A percentile compares a stretch with the other conserved stretches of the same genome.
phyloP scores from a whole-genome alignment of 345 rosid genomes.

The Noccaea bulbosa region DNA sequence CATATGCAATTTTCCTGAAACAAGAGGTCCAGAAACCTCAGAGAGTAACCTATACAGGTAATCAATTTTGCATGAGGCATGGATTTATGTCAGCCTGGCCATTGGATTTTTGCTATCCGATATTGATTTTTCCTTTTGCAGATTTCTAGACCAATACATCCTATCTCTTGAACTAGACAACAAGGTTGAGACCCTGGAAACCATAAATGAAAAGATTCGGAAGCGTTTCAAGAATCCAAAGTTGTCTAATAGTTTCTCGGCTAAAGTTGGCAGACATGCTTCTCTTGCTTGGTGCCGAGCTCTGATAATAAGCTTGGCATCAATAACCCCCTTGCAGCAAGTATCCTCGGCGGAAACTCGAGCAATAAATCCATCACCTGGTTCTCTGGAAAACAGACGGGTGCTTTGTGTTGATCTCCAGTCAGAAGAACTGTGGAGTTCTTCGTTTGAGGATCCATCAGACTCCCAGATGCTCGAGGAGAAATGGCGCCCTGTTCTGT shows the following conservation, averaged over 20 bases:
- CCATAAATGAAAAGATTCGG: slow-evolving; percentile 81
- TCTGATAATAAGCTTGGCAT: slow-evolving; percentile 72
- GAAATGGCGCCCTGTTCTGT: slow-evolving; percentile 73
- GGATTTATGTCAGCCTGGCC: slow-evolving; percentile 26
- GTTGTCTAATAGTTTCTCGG: slow-evolving; percentile 73
- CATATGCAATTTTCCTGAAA: slow-evolving; percentile 73
- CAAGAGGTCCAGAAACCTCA: slow-evolving; percentile 63
- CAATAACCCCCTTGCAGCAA: slow-evolving; percentile 65
- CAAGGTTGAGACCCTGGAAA: slow-evolving; percentile 81
- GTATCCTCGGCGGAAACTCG: slow-evolving; percentile 52
- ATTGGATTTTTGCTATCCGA: slow-evolving; percentile 14
- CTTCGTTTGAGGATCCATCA: slow-evolving; percentile 63
- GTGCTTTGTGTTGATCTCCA: slow-evolving; percentile 78
- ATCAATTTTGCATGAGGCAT: slow-evolving; percentile 28
- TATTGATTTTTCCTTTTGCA: slow-evolving; percentile 43
- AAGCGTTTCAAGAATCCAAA: slow-evolving; percentile 95
- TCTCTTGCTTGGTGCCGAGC: slow-evolving; percentile 93
- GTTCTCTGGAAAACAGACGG: slow-evolving; percentile 53
- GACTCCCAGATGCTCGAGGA: slow-evolving; percentile 59
- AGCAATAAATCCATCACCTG: slow-evolving; percentile 47
- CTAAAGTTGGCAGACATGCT: slow-evolving; percentile 90
- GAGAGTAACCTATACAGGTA: slow-evolving; percentile 89
- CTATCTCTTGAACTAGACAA: slow-evolving; percentile 64
- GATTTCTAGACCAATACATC: slow-evolving; percentile 77
- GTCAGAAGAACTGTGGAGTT: slow-evolving; percentile 68